Evolutionary conservation across 2,329 filamentous ascomycete genomes (phyloP), one percentile per base, ranked within the genome.

Genomic region (Colletotrichum magnum): DNA sequence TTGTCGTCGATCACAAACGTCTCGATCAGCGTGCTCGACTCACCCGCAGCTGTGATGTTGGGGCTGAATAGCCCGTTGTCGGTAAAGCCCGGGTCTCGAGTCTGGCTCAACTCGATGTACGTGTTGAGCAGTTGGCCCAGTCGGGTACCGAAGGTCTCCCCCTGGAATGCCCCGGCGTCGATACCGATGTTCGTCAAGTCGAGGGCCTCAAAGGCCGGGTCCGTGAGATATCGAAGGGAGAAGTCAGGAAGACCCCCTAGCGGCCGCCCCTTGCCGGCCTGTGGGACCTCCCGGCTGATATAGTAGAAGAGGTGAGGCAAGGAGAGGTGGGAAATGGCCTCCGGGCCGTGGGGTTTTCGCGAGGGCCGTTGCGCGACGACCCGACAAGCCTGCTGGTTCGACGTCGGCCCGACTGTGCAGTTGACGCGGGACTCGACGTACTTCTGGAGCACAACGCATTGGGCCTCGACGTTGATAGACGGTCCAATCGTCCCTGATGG

Each of bases 111-210:
- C n/a, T 32, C 5, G 13, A 68, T 1, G 15, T 68, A 63, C 0
- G 58, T 63, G 18, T 68, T 63, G 52, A 68, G 26, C 4, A 68
- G 21, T 18, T 63, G 58, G 10, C 43, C 32, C 0, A 63, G 18
- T 3, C 58, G 58, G 0, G 36, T 9, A 0, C 58, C 45, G 36
- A 58, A 18, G 28, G 15, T 41, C 6, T n/a, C 6, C 5, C 41
- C 21, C 0, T 50, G 12, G 28, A 60, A 41, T 3, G 32, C 32
- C 3, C 52, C 58, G 10, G 48, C 21, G 13, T 51, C 9, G 28
- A 7, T 41, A 21, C 41, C 24, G 13, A 18, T 28, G 12, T 12
- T n/a, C 39, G 45, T 10, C 32, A 28, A 24, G 2, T 24, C 3
- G 12, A 52, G 47, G n/a, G 41, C 58, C 10, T 24, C 26, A 0